A percentile compares a stretch with the other conserved stretches of the same genome.
Conservation (phyloP, 2,329 filamentous ascomycete species). For the Albophoma yamanashiensis region DNA sequence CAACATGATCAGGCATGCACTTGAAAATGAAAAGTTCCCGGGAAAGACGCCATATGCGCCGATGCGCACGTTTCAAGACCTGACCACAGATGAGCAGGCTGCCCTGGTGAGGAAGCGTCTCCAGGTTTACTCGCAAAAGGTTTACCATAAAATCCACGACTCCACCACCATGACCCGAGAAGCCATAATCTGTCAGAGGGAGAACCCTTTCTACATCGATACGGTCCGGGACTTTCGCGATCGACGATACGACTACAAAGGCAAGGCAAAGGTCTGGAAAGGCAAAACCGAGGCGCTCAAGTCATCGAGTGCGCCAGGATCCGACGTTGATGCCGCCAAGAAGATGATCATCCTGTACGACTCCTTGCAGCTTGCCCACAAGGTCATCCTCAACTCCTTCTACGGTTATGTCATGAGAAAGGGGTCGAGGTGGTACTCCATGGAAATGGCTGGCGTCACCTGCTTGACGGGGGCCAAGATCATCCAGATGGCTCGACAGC, state of each 20-base stretch:
- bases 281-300: conserved; percentile 86
- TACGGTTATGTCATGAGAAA: conserved; percentile 99
- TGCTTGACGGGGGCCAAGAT: conserved; percentile 94
- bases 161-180: conserved; percentile 86
- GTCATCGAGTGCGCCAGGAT: conserved; percentile 61
- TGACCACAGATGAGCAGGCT: conserved; percentile 75
- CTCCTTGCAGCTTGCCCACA: conserved; percentile 92
- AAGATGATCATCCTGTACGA: conserved; percentile 98
- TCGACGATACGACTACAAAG: conserved; percentile 96
- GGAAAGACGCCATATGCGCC: conserved; percentile 63
- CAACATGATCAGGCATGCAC: conserved; percentile 91
- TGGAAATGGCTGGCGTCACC: conserved; percentile 98
- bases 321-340: conserved; percentile 85
- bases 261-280: conserved; percentile 97
- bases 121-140: conserved; percentile 92
- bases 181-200: conserved; percentile 94
- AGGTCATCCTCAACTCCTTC: conserved; percentile 98
- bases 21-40: conserved; percentile 89
- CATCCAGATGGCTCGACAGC: conserved; percentile 87
- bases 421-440: conserved; percentile 95
- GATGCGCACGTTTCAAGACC: conserved; percentile 65
- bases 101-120: conserved; percentile 72
- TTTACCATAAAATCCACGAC: conserved; percentile 98
- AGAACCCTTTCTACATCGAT: conserved; percentile 97
- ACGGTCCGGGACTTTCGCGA: conserved; percentile 95